Percentiles rank a stretch among this genome's conserved stretches.
These are phyloP conservation scores for Trypanosoma cruzi DNA, from an alignment of 208 protist genomes.

Conservation along the genomic window DNA sequence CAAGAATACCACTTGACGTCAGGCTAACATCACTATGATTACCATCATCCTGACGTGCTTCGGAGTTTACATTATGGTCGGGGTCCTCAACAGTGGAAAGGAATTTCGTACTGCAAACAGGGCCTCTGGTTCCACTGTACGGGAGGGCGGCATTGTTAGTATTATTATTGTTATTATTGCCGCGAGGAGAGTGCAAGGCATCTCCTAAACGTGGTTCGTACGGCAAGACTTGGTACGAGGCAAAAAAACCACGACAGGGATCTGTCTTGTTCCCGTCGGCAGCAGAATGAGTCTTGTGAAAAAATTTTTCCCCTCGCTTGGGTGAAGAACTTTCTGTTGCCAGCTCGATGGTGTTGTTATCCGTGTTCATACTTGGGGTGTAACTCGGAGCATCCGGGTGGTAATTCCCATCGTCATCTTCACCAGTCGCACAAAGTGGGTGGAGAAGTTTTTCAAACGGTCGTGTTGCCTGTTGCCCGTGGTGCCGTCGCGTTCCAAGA, in stretches of 20 bases:
- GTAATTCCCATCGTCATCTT: conserved; percentile 1
- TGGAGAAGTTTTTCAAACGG: conserved; percentile 5
- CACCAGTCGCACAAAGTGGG: neutral
- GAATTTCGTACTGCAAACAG: neutral
- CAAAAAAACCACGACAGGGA: conserved; percentile 5
- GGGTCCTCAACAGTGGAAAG: neutral
- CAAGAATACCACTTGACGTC: conserved; percentile 1
- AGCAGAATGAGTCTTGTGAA: neutral
- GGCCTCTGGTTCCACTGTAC: conserved; percentile 1
- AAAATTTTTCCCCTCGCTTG: too few species aligned
- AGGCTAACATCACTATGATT: conserved; percentile 22
- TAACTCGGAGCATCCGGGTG: neutral
- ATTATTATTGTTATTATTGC: neutral
- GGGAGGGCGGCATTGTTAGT: neutral
- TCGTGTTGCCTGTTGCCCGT: neutral
- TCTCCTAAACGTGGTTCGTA: conserved; percentile 25
- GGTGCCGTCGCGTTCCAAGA: neutral
- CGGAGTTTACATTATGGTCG: neutral
- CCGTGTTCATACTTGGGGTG: neutral
- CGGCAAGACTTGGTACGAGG: conserved; percentile 14
- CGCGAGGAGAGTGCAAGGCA: conserved; percentile 7
- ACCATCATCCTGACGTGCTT: neutral
- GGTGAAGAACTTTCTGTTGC: too few species aligned
- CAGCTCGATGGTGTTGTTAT: too few species aligned
- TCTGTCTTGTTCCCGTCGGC: neutral